Base-by-base conservation (phyloP, 805 yeast species). In the Kodamaea kaohsiungensis region DNA sequence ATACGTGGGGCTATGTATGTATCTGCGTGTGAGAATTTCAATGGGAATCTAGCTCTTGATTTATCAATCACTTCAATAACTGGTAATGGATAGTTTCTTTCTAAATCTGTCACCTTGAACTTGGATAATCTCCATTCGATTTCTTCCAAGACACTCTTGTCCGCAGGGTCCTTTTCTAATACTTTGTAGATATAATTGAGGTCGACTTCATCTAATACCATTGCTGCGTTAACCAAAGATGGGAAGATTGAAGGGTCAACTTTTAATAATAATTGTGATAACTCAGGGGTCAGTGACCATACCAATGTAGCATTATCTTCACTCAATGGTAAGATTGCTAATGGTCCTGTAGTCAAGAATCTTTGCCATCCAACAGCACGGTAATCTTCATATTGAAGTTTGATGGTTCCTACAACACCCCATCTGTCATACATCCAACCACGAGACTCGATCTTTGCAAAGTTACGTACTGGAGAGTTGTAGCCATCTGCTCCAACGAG, bases 401-500 rank as follows among this genome's bases (percentile, higher is more conserved):
- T 84, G 65, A 95, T 70, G 0, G 97, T 88, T 0, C 95, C 97
- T 2, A 95, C 99, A n/a, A 92, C 86, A 1, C 98, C 99, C 72
- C 86, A 89, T 48, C 90, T 79, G 60, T 87, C 78, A 70, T 95
- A 95, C 49, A 82, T 82, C 98, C 98, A 95, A 13, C 99, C 99
- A 48, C 96, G 80, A 1, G 96, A 83, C 65, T 85, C 86, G 53
- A 95, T 91, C 1, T 82, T 85, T 0, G 98, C 87, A 64, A 81
- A 92, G 58, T 81, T 78, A 48, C 98, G 80, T 5, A 89, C 98
- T 0, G 98, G 97, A 0, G 98, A 91, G 68, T 91, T 90, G 68
- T 85, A 91, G 0, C 99, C 99, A 68, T 95, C 99, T 40, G 97
- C 96, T 7, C 99, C 99, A 13, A 95, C 83, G 17, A 92, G 74